phyloP scores from a whole-genome alignment of 1,284 basidiomycete species.

The Trichosporon coremiiforme region DNA sequence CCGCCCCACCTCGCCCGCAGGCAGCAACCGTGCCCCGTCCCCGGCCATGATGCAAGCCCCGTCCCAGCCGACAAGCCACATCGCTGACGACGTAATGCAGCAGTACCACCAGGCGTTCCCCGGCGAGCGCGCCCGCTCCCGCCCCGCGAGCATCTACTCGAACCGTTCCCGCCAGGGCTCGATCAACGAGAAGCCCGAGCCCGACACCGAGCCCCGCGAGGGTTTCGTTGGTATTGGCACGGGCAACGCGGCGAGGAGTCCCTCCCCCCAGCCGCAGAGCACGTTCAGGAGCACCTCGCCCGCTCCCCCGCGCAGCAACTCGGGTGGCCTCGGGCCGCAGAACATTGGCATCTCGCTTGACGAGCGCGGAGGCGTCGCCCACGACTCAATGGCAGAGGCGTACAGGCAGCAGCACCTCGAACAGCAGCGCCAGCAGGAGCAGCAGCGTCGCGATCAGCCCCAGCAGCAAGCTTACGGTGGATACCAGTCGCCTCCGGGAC shows the following conservation, averaged over 20 bases:
- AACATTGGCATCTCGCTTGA: slow-evolving; percentile 75
- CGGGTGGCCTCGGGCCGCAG: slow-evolving; percentile 46
- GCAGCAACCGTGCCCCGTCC: slow-evolving; percentile 33
- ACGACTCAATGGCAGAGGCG: slow-evolving; percentile 73
- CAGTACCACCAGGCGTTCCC: slow-evolving; percentile 84
- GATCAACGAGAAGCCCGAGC: slow-evolving; percentile 33
- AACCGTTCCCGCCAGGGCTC: slow-evolving; percentile 48
- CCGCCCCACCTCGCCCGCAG: slow-evolving; percentile 69
- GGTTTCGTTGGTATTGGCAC: slow-evolving; percentile 79
- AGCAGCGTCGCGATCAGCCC: slow-evolving; percentile 39
- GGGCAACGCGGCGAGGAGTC: slow-evolving; percentile 56
- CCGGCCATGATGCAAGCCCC: slow-evolving; percentile 73
- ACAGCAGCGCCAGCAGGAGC: slow-evolving; percentile 44
- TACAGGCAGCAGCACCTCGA: slow-evolving; percentile 55
- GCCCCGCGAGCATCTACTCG: slow-evolving; percentile 54
- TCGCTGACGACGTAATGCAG: slow-evolving; percentile 71
- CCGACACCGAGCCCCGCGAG: slow-evolving; percentile 55
- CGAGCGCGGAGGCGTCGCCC: slow-evolving; percentile 71
- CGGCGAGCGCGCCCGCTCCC: slow-evolving; percentile 68
- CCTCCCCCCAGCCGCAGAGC: slow-evolving; percentile 64
- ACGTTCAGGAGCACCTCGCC: slow-evolving; percentile 46
- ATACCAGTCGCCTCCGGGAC: slow-evolving; percentile 26
- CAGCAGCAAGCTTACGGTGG: slow-evolving; percentile 28
- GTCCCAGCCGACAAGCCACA: slow-evolving; percentile 59
- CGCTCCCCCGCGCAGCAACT: slow-evolving; percentile 38